Conservation (phyloP, 345 rosid genomes). For the Aethionema arabicum region DNA sequence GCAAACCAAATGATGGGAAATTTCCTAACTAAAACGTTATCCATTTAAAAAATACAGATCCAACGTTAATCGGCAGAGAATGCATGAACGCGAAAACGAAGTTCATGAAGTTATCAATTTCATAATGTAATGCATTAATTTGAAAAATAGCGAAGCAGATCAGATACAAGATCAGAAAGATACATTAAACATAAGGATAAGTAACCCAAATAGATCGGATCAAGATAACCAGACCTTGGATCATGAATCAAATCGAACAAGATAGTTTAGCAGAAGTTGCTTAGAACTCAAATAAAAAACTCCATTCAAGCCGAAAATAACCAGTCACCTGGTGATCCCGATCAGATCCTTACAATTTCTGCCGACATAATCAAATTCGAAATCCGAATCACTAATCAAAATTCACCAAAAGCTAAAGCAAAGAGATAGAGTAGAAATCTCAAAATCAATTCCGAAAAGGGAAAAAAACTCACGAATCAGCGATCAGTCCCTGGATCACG, state of each 20-base stretch:
- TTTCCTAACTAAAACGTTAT: neutral
- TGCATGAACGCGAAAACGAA: too few relatives aligned
- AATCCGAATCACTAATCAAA: slow-evolving; percentile 19
- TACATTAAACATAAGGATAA: neutral
- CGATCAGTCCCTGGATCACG: slow-evolving; percentile 33
- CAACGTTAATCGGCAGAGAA: neutral
- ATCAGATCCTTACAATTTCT: slow-evolving; percentile 31
- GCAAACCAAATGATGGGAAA: neutral
- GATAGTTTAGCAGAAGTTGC: slow-evolving; percentile 16
- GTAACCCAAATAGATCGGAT: slow-evolving; percentile 23
- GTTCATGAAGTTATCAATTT: neutral
- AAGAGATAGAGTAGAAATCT: slow-evolving; percentile 9
- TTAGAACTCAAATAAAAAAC: neutral
- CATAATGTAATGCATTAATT: slow-evolving; percentile 2
- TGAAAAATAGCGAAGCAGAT: slow-evolving; percentile 12
- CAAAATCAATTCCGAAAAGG: neutral
- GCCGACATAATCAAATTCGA: slow-evolving; percentile 14
- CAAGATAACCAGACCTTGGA: slow-evolving; percentile 19
- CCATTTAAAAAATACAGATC: slow-evolving; percentile 4
- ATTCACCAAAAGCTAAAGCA: slow-evolving; percentile 14
- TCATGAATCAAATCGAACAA: slow-evolving; percentile 13
- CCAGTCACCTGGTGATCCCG: neutral
- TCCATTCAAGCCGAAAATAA: slow-evolving; percentile 2
- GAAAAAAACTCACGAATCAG: slow-evolving; percentile 19
- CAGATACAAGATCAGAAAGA: neutral